Base-by-base conservation (phyloP, 129 eudicot species). In the Oenanthe sinensis region DNA sequence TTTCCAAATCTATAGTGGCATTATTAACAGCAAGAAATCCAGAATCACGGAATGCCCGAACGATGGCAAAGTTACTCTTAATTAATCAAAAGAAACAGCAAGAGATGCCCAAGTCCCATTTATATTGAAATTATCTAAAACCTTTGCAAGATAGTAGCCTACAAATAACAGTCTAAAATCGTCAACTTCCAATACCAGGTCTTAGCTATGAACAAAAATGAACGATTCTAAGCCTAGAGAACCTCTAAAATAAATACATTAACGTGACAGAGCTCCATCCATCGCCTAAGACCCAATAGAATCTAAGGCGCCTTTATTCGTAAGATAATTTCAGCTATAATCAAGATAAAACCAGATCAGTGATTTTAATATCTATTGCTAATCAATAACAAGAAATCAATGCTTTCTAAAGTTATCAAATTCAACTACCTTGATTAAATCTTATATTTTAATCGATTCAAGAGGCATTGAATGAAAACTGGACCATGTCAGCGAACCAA, bases 341-440 rank as follows among this genome's bases (percentile, higher is more conserved):
- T 24, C 22, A 24, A 45, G 28, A 73, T 45, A 26, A 44, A 74
- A 67, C 43, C 42, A 67, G 42, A 67, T 67, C 36, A 63, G 71
- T 24, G 15, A 24, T 20, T 6, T 19, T 52, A 17, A 1, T 55
- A 14, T 10, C 52, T 48, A 48, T 48, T 48, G 44, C 45, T 37
- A 36, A 69, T 16, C 8, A 72, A 26, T 5, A 8, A 72, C 54
- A 74, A 26, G 42, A 69, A 11, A 2, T 33, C 12, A 69, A 69
- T 44, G 58, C 58, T 44, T n/a, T 26, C 14, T 13, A 14, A 67
- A 67, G 3, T 67, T 6, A 5, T 26, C 43, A 28, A 46, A 74
- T 50, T 74, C 58, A 33, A 74, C 16, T 33, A 33, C 36, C 77
- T 74, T 14, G 55, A 73, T 44, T 73, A 73, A 73, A 44, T 11